phyloP scores from a whole-genome alignment of 192 early-diverging fungal species.

The Coemansia guatemalensis region DNA sequence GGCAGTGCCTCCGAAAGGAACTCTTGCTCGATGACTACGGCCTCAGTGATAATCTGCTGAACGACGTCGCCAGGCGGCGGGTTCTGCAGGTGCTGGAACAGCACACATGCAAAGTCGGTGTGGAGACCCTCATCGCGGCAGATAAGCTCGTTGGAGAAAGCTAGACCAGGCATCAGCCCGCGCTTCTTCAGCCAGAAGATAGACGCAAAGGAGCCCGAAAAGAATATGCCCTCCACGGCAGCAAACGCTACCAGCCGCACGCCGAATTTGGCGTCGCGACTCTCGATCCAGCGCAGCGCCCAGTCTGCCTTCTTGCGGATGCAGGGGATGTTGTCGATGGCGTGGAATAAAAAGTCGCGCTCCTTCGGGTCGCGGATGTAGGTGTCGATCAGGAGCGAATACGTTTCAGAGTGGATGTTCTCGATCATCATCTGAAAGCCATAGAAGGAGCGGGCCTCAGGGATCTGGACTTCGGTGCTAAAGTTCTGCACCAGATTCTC shows the following conservation, averaged over 20 bases:
- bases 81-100: constrained; percentile 79
- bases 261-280: constrained; percentile 78
- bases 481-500: constrained; percentile 93
- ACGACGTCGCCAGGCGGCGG: constrained; percentile 70
- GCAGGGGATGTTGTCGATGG: constrained; percentile 94
- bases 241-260: constrained; percentile 95
- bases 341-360: constrained; percentile 85
- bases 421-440: constrained; percentile 99
- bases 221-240: constrained; percentile 98
- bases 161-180: constrained; percentile 95
- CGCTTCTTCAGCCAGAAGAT: constrained; percentile 99
- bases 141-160: constrained; percentile 98
- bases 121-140: constrained; percentile 97
- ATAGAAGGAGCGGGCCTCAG: constrained; percentile 92
- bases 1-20: constrained; percentile 93
- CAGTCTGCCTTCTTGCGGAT: constrained; percentile 96
- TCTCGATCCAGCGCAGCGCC: constrained; percentile 92
- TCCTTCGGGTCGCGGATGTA: constrained; percentile 88
- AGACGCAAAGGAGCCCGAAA: constrained; percentile 94
- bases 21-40: constrained; percentile 93
- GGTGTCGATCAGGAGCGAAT: constrained; percentile 92
- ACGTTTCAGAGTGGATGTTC: constrained; percentile 95
- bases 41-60: constrained; percentile 75
- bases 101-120: constrained; percentile 94
- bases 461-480: constrained; percentile 88